Base-by-base conservation (phyloP, 306 rosid species). In the Carpinus fangiana region DNA sequence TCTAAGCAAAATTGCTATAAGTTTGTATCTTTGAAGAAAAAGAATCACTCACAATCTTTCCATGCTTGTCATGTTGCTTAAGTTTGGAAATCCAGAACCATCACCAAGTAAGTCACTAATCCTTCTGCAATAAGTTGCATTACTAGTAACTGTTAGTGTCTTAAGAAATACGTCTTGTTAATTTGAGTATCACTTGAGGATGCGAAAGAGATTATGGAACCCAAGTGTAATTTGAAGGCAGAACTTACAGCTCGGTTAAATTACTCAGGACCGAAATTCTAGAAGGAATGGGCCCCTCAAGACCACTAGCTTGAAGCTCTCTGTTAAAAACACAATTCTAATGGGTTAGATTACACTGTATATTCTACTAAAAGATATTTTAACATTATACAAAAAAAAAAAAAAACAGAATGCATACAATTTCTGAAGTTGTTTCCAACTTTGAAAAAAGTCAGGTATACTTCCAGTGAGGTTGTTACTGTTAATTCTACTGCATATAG, bases 381-480 rank as follows among this genome's bases (percentile, higher is more conserved):
- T 1, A 14, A 31, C 8, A 13, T 2, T 12, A 28, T 3, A 5
- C 2, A 0, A 2, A 23, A 12, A 48, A 48, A 31, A 46, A 20
- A 2, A 41, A 2, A 31, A 31, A 28, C 2, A 31, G 34, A 2
- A 53, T 3, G 8, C 82, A 72, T 41, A 80, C 87, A 84, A 73
- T 14, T 0, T 6, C 46, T n/a, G 28, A 3, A 84, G 84, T 31
- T 31, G 53, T 67, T 60, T 59, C 84, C 81, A 80, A 41, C 70
- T 65, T 4, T 0, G 61, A 51, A 76, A 75, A 43, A 65, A 71
- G 26, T 80, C 14, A 0, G 84, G 87, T 28, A 84, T 72, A 51
- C 66, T 84, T 80, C 87, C 82, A 18, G 20, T 76, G 82, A 84
- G 76, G 77, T 84, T 76, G 65, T 84, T 84, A 18, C 87, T 76